Evolutionary conservation across 352 stramenopile genomes (phyloP).

Genomic region (Phytophthora citrophthora): DNA sequence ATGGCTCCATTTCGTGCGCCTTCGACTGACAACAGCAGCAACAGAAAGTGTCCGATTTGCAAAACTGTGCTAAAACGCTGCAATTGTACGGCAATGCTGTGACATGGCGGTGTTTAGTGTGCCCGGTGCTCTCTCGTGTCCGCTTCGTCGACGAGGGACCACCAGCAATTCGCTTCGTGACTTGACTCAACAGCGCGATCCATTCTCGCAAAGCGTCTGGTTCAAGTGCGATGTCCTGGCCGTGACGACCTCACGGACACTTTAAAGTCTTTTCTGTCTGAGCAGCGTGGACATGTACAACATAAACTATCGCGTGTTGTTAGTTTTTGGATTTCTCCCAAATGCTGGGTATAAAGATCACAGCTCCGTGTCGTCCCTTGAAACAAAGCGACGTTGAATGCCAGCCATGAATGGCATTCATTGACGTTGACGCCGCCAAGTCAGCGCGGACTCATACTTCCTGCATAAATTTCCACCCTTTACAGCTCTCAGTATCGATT

Average conservation of each 20-base stretch:
- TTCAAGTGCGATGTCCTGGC: constrained; percentile 3
- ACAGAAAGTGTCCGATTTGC: too few relatives aligned
- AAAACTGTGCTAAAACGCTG: too few relatives aligned
- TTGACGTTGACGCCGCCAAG: not conserved
- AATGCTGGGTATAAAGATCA: constrained; percentile 7
- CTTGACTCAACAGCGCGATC: constrained; percentile 3
- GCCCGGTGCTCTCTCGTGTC: not conserved
- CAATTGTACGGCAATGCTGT: too few relatives aligned
- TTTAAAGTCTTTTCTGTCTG: not conserved
- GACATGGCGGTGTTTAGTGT: too few relatives aligned
- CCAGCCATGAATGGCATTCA: not conserved
- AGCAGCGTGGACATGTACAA: not conserved
- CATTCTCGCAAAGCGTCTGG: constrained; percentile 9
- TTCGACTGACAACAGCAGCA: too few relatives aligned
- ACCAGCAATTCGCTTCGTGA: not conserved
- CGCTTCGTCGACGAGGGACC: constrained; percentile 1
- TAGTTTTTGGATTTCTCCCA: not conserved
- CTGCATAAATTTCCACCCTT: not conserved
- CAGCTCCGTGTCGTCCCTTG: constrained; percentile 12
- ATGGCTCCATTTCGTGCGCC: too few relatives aligned
- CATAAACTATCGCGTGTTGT: not conserved
- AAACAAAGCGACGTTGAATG: not conserved
- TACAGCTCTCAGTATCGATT: constrained; percentile 10
- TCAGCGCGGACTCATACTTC: not conserved
- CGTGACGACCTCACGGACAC: not conserved